Percentiles rank a stretch among this genome's conserved stretches.
Evolutionary conservation across 2,329 filamentous ascomycete genomes (phyloP).

Genomic region (Lojkania enalia): DNA sequence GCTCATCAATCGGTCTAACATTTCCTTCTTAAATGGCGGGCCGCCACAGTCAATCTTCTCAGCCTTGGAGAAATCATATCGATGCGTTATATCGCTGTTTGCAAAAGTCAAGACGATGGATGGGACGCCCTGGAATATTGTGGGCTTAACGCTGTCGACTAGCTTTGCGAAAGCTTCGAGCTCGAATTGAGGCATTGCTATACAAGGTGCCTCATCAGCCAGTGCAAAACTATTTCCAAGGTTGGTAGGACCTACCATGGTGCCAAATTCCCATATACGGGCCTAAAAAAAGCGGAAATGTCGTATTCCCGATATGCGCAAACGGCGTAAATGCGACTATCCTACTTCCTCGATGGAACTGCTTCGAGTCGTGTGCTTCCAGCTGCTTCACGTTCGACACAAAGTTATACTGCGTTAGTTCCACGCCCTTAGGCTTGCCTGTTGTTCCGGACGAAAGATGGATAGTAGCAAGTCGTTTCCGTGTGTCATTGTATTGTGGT

Average conservation of each 20-base stretch:
- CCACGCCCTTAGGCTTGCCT: conserved; percentile 24
- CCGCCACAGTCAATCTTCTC: conserved; percentile 83
- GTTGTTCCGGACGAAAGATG: conserved; percentile 24
- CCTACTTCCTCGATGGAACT: conserved; percentile 19
- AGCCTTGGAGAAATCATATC: conserved; percentile 75
- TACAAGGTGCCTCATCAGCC: conserved; percentile 24
- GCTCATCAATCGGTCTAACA: conserved; percentile 72
- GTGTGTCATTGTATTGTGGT: conserved; percentile 18
- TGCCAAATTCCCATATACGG: conserved; percentile 52
- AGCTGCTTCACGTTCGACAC: conserved; percentile 30
- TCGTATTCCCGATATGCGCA: conserved; percentile 52
- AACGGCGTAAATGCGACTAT: conserved; percentile 51
- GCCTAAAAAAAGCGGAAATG: conserved; percentile 50
- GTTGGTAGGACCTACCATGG: conserved; percentile 45
- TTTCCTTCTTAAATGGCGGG: conserved; percentile 75
- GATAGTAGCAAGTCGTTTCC: conserved; percentile 17
- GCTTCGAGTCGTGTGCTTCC: conserved; percentile 12
- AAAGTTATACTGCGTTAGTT: conserved; percentile 27
- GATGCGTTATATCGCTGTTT: conserved; percentile 73
- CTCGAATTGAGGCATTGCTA: conserved; percentile 70
- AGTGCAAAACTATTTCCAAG: not conserved
- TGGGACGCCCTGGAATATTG: conserved; percentile 76
- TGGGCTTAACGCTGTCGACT: conserved; percentile 72
- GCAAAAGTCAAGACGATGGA: conserved; percentile 76
- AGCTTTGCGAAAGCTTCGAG: conserved; percentile 72